Evolutionary conservation across 805 yeast species (phyloP), one percentile per base, ranked within the genome.

Genomic region (Yarrowia divulgata): DNA sequence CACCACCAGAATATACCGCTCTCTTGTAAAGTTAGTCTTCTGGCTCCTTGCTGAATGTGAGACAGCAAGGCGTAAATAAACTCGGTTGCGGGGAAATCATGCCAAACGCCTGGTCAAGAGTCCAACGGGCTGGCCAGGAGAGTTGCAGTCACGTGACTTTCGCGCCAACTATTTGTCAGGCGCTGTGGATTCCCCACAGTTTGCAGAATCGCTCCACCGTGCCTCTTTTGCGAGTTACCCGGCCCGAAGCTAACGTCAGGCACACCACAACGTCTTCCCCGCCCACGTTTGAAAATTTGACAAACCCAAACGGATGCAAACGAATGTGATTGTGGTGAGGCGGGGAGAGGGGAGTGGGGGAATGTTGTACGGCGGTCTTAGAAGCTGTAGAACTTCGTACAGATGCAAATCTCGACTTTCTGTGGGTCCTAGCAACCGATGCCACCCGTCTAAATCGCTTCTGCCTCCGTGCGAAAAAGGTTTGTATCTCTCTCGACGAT

Each of bases 261-360:
- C 34, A 54, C 54, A 52, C 29, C 50, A 49, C 60, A 54, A 54
- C 60, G 60, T 54, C 60, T 54, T 54, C 60, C 60, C 60, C 45
- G 60, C 60, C 60, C 45, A 39, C 60, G 23, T 37, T 54, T 23
- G 45, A 39, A 34, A 34, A 34, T 34, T 34, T 34, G 37, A 19
- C 29, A 54, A 54, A 54, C 45, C 16, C 60, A 54, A 54, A 54
- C 60, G 4, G 2, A 23, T n/a, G 29, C 29, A 23, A 2, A 2
- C 29, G 45, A 39, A 37, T 39, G 60, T 54, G 60, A 54, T 39
- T 37, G 18, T 29, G n/a, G 9, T 10, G 45, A 42, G 29, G 60
- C 16, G 60, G 37, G n/a, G 39, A 9, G 60, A 3, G 43, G 42
- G 39, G 58, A 9, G 37, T 34, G 37, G 37, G 37, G 8, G 37